These are phyloP conservation scores for Colletotrichum cordylinicola DNA, from an alignment of 2,329 filamentous ascomycete species.

Conservation along the genomic window DNA sequence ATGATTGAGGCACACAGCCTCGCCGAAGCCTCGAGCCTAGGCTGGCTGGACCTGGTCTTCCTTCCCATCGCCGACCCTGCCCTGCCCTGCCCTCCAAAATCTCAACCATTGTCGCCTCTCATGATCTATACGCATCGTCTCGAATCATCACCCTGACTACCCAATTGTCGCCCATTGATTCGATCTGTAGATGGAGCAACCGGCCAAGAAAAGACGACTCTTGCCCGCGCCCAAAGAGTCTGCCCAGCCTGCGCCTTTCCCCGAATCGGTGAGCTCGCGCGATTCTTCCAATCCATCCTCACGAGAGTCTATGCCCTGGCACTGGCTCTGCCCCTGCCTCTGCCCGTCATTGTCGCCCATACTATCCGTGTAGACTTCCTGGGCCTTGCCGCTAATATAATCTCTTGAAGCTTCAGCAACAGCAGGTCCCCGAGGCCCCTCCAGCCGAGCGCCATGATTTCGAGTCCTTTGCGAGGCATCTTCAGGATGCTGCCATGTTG, in stretches of 20 bases:
- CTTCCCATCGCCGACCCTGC: background rate
- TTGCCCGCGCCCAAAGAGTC: conserved; percentile 12
- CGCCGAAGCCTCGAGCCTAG: background rate
- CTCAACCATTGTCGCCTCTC: background rate
- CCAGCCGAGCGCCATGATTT: conserved; percentile 64
- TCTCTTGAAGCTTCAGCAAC: conserved; percentile 33
- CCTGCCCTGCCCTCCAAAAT: background rate
- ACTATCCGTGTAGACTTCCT: background rate
- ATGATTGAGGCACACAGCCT: background rate
- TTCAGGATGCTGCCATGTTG: conserved; percentile 72
- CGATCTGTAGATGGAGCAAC: conserved; percentile 24
- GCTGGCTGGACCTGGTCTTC: background rate
- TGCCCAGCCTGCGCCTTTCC: conserved; percentile 16
- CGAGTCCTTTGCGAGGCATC: conserved; percentile 70
- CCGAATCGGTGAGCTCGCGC: conserved; percentile 25
- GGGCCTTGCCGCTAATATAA: conserved; percentile 4
- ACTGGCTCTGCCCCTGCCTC: too few species aligned
- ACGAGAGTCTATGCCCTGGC: background rate
- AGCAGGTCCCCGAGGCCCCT: conserved; percentile 45
- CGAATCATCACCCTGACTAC: background rate
- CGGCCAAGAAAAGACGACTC: conserved; percentile 23
- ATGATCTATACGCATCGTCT: background rate
- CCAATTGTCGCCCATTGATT: conserved; percentile 3
- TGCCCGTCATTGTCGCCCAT: background rate
- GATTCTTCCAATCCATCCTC: background rate